Base-by-base conservation (phyloP, 108 stramenopile genomes). In the Nitzschia putrida region DNA sequence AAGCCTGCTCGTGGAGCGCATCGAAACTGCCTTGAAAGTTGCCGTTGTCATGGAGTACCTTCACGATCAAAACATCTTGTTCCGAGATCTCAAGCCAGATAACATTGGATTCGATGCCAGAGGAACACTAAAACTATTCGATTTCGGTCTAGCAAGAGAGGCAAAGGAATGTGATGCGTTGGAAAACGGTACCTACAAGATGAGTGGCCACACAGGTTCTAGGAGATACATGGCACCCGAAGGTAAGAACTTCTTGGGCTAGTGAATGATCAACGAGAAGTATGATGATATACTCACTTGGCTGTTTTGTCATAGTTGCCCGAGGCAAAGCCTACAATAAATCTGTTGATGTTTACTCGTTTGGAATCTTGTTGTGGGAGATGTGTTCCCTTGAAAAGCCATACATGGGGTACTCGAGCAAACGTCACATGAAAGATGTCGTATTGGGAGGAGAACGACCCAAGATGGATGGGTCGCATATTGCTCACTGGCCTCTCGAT, bases 321-420 rank as follows among this genome's bases (percentile, higher is more conserved):
- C 60, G 58, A 7, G 73, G 68, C 22, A 58, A 73, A 53, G 74
- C 78, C 7, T 93, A 93, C 71, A 77, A 85, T 64, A 64, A 66
- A 29, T 69, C 66, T 12, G 85, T 85, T 10, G 91, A 92, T 74
- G 89, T 87, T 7, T 91, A 85, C 71, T 83, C 83, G 0, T 90
- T 90, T 63, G 89, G 86, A 8, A 81, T 90, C 53, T 51, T 90
- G 37, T 67, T 90, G 5, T 85, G 80, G 80, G 86, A 90, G 57
- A 58, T 87, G 10, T 87, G 80, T 50, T 61, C 83, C 0, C 49
- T 85, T 51, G 83, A 85, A 65, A 85, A 80, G 29, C 85, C 88
- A 26, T 92, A 87, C 55, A 61, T 80, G 61, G 81, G 79, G 9
- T 80, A 79, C 43, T 61, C 23, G 43, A 72, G 72, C 24, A 45